phyloP scores from a whole-genome alignment of 129 eudicot species.

The Lactuca saligna region DNA sequence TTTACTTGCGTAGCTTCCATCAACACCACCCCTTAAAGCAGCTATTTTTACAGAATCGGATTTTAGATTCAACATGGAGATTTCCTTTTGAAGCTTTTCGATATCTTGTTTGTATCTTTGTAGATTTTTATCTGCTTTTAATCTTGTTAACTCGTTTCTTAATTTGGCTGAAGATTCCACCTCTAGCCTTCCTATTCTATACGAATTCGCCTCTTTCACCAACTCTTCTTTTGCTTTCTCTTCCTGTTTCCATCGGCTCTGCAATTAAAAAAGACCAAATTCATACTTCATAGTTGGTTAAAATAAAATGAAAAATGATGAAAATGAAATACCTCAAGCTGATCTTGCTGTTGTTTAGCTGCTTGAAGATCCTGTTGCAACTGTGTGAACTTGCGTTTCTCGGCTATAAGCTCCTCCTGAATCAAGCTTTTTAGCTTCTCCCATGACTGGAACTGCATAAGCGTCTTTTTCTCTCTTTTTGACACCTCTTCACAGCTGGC shows the following conservation, averaged over 20 bases:
- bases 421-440: slow-evolving; percentile 71
- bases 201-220: slow-evolving; percentile 54
- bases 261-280: slow-evolving; percentile 27
- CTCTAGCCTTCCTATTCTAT: slow-evolving; percentile 68
- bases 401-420: slow-evolving; percentile 79
- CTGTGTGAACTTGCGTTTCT: slow-evolving; percentile 52
- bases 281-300: background rate
- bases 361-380: slow-evolving; percentile 53
- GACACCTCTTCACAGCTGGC: slow-evolving; percentile 84
- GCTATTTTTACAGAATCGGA: slow-evolving; percentile 87
- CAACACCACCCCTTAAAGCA: slow-evolving; percentile 74
- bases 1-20: slow-evolving; percentile 71
- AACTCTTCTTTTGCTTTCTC: slow-evolving; percentile 67
- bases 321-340: slow-evolving; percentile 60
- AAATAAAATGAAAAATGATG: background rate
- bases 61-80: slow-evolving; percentile 72
- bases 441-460: slow-evolving; percentile 81
- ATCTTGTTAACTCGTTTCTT: slow-evolving; percentile 54
- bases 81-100: slow-evolving; percentile 68
- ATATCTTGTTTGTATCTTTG: slow-evolving; percentile 74
- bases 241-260: slow-evolving; percentile 83
- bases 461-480: slow-evolving; percentile 77
- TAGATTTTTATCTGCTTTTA: slow-evolving; percentile 70
- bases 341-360: slow-evolving; percentile 55
- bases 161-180: slow-evolving; percentile 65